These are phyloP conservation scores for Diaporthe aspalathi DNA, from an alignment of 2,329 filamentous ascomycete genomes.

Conservation along the genomic window DNA sequence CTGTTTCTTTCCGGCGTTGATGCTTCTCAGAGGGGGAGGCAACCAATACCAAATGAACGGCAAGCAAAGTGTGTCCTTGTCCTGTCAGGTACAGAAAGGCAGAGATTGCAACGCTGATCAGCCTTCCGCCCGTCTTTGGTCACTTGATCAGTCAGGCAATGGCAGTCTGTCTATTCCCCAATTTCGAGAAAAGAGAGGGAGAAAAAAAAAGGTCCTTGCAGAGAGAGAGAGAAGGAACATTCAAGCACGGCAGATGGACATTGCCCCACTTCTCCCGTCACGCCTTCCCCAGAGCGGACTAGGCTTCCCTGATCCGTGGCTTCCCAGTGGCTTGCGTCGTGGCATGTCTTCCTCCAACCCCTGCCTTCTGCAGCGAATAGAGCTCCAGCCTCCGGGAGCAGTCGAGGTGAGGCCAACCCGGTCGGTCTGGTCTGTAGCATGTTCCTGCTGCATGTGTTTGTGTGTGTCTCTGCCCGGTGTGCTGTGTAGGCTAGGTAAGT, in stretches of 20 bases:
- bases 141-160: neutral
- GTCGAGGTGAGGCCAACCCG: conserved; percentile 11
- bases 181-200: neutral
- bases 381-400: conserved; percentile 15
- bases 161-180: neutral
- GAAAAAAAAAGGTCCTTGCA: too few relatives aligned
- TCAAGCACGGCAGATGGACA: conserved; percentile 25
- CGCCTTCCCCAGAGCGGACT: conserved; percentile 14
- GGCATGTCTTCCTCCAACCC: conserved; percentile 2
- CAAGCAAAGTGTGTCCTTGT: neutral
- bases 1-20: too few relatives aligned
- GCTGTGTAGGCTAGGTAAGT: neutral
- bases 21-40: too few relatives aligned
- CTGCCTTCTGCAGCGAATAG: conserved; percentile 18
- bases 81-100: too few relatives aligned
- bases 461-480: neutral
- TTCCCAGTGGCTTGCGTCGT: conserved; percentile 22
- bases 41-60: too few relatives aligned
- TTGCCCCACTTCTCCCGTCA: conserved; percentile 6
- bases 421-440: conserved; percentile 17
- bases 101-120: conserved; percentile 1
- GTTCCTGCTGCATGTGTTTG: neutral
- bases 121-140: neutral
- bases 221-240: too few relatives aligned
- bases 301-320: conserved; percentile 12